Evolutionary conservation across 805 yeast genomes (phyloP).

Genomic region (Kuraishia capsulata): DNA sequence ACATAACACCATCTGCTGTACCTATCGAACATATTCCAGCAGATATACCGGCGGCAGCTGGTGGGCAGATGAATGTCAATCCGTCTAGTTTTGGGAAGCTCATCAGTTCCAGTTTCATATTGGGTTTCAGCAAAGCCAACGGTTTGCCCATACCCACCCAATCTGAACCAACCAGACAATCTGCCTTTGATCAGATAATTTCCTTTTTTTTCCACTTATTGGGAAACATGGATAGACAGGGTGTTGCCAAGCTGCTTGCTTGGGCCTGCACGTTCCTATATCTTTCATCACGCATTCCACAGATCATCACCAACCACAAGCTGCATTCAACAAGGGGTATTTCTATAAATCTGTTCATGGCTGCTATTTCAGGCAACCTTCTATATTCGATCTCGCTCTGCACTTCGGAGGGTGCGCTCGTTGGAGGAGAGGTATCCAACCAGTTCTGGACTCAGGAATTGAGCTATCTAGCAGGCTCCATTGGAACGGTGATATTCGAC

Average conservation of each 20-base stretch:
- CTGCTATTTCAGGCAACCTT: conserved; percentile 41
- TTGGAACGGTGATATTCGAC: conserved; percentile 45
- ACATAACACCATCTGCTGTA: conserved; percentile 1
- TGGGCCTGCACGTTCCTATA: conserved; percentile 45
- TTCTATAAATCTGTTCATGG: conserved; percentile 36
- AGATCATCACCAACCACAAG: conserved; percentile 34
- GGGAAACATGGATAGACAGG: conserved; percentile 7
- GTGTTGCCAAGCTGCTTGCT: conserved; percentile 26
- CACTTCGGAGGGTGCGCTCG: conserved; percentile 31
- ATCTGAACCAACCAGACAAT: not conserved
- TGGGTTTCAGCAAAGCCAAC: conserved; percentile 19
- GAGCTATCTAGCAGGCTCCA: conserved; percentile 38
- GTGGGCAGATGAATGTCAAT: not conserved
- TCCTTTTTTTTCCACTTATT: conserved; percentile 8
- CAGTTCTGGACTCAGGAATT: conserved; percentile 30
- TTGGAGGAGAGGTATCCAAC: conserved; percentile 20
- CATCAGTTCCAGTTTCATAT: conserved; percentile 18
- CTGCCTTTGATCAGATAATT: not conserved
- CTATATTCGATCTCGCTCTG: conserved; percentile 39
- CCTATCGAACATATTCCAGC: conserved; percentile 3
- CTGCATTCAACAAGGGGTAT: conserved; percentile 42
- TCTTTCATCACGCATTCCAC: conserved; percentile 42
- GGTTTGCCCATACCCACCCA: conserved; percentile 12
- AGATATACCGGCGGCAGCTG: not conserved
- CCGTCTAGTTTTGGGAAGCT: conserved; percentile 10